Percentiles rank a stretch among this genome's conserved stretches.
phyloP scores from a whole-genome alignment of 129 eudicot genomes.

The Flaveria bidentis region DNA sequence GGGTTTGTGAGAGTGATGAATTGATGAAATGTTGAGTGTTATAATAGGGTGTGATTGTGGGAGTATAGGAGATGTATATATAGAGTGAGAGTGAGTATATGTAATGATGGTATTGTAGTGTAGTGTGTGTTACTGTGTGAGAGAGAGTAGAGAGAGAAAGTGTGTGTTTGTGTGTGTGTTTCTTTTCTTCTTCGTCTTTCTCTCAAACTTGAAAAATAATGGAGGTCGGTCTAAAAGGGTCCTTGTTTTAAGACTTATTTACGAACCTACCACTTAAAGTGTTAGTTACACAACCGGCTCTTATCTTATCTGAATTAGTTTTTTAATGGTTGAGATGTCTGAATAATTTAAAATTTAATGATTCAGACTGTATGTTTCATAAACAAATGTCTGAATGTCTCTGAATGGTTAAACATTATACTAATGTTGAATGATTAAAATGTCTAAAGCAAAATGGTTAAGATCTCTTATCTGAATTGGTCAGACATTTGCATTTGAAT shows the following conservation, averaged over 20 bases:
- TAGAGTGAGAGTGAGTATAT: constrained; percentile 4
- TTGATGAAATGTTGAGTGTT: too few species aligned
- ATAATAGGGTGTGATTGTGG: background rate
- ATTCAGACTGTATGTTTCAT: too few species aligned
- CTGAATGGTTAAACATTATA: too few species aligned
- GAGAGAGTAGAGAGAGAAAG: constrained; percentile 16
- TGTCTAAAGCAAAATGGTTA: too few species aligned
- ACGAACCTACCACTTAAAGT: constrained; percentile 22
- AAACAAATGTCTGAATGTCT: too few species aligned
- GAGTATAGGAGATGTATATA: constrained; percentile 24
- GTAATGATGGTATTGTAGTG: constrained; percentile 12
- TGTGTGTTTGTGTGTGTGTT: background rate
- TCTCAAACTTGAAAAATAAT: constrained; percentile 22
- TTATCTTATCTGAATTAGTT: too few species aligned
- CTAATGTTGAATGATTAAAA: too few species aligned
- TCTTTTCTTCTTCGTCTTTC: constrained; percentile 21
- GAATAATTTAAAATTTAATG: too few species aligned
- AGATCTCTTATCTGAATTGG: too few species aligned
- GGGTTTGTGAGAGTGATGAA: constrained; percentile 22
- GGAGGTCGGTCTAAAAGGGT: constrained; percentile 34
- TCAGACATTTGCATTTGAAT: too few species aligned
- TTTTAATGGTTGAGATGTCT: too few species aligned
- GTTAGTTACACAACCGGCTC: background rate
- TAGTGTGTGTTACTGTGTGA: constrained; percentile 24
- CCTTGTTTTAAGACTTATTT: constrained; percentile 20